These are phyloP conservation scores for Vigna mungo DNA, from an alignment of 306 rosid genomes.

Conservation along the genomic window DNA sequence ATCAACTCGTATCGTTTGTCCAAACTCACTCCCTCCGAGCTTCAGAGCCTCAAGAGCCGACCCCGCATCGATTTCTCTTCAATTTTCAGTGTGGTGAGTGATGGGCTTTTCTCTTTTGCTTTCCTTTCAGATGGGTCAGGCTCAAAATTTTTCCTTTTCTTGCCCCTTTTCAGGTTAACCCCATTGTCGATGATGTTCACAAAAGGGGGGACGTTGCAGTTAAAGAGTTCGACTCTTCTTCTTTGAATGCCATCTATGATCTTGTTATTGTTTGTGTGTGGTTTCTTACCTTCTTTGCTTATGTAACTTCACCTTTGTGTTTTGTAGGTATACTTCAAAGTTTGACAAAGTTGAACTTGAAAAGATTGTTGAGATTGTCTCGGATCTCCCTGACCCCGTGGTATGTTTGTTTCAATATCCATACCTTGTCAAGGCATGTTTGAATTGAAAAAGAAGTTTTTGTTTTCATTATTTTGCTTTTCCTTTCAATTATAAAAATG, in stretches of 20 bases:
- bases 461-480: background rate
- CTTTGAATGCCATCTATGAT: background rate
- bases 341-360: constrained; percentile 83
- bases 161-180: constrained; percentile 73
- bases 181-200: constrained; percentile 89
- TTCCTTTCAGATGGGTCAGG: constrained; percentile 16
- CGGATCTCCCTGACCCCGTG: constrained; percentile 90
- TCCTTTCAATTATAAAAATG: background rate
- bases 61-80: constrained; percentile 94
- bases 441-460: background rate
- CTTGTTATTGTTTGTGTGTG: background rate
- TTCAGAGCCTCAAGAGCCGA: constrained; percentile 82
- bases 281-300: background rate
- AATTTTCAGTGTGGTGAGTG: constrained; percentile 73
- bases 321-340: constrained; percentile 73
- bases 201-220: constrained; percentile 86
- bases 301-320: constrained; percentile 2
- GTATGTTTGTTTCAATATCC: constrained; percentile 50
- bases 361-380: constrained; percentile 66
- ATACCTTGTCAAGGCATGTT: background rate
- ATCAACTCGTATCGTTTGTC: constrained; percentile 83
- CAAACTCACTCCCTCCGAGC: constrained; percentile 64
- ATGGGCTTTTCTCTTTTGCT: background rate
- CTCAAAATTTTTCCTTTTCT: constrained; percentile 1
- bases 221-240: constrained; percentile 64